phyloP scores from a whole-genome alignment of 2,329 filamentous ascomycete genomes.

The Sclerotinia nivalis region DNA sequence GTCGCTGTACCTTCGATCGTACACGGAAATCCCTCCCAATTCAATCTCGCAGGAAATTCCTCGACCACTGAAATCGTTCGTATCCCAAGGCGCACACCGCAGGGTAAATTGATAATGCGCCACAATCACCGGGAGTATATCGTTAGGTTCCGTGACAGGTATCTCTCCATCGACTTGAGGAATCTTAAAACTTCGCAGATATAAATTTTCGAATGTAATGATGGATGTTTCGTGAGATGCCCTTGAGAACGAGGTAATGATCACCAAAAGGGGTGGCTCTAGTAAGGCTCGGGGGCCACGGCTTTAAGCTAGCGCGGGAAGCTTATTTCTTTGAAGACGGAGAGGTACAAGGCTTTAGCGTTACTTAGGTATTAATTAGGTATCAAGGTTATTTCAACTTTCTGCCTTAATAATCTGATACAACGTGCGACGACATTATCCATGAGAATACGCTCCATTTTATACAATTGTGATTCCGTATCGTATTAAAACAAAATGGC shows the following conservation, averaged over 20 bases:
- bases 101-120: constrained; percentile 27
- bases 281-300: constrained; percentile 27
- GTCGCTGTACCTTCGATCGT: constrained; percentile 20
- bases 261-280: constrained; percentile 26
- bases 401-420: constrained; percentile 4
- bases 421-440: neutral
- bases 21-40: constrained; percentile 36
- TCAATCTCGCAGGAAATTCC: constrained; percentile 22
- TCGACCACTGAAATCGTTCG: constrained; percentile 36
- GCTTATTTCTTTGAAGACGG: constrained; percentile 7
- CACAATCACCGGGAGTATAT: constrained; percentile 33
- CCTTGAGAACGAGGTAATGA: constrained; percentile 22
- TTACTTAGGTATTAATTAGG: neutral
- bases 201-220: constrained; percentile 15
- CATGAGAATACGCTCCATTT: neutral
- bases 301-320: constrained; percentile 17
- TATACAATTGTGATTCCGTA: neutral
- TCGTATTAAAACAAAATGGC: neutral
- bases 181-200: constrained; percentile 17
- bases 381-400: neutral
- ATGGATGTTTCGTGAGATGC: constrained; percentile 24
- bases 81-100: constrained; percentile 21
- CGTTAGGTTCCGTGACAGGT: constrained; percentile 27
- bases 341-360: neutral
- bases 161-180: constrained; percentile 33